These are phyloP conservation scores for Murraya koenigii DNA, from an alignment of 345 rosid genomes.

Conservation along the genomic window DNA sequence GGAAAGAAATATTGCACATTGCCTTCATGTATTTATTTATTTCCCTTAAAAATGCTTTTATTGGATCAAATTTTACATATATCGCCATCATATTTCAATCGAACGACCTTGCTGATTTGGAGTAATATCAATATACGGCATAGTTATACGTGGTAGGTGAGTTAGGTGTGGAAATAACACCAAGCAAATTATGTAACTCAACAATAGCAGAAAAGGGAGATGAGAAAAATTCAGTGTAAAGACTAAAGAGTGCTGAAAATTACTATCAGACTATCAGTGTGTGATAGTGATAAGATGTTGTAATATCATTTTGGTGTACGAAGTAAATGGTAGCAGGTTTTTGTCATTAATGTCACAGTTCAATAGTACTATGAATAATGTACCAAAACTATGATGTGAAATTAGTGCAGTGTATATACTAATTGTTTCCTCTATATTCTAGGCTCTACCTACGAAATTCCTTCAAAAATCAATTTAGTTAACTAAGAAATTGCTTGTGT, in stretches of 20 bases:
- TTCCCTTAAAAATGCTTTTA: too few species aligned
- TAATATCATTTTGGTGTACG: slow-evolving; percentile 20
- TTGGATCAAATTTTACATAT: too few species aligned
- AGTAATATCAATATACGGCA: too few species aligned
- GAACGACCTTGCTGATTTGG: too few species aligned
- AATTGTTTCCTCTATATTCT: too few species aligned
- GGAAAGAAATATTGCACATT: too few species aligned
- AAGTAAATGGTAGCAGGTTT: slow-evolving; percentile 17
- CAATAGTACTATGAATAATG: not conserved
- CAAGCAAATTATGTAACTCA: not conserved
- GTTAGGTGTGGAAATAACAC: slow-evolving; percentile 19
- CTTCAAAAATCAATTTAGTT: not conserved
- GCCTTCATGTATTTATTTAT: too few species aligned
- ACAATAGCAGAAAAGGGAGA: not conserved
- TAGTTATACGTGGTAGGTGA: slow-evolving; percentile 3
- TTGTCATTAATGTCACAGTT: slow-evolving; percentile 7
- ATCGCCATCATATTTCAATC: too few species aligned
- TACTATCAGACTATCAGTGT: too few species aligned
- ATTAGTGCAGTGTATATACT: not conserved
- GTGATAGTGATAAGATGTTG: not conserved
- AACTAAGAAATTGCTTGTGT: not conserved
- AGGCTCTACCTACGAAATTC: not conserved
- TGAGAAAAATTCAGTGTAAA: not conserved
- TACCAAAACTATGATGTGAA: not conserved
- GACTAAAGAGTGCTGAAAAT: not conserved